Conservation (phyloP, 768 basidiomycete species). For the Hebeloma cylindrosporum region DNA sequence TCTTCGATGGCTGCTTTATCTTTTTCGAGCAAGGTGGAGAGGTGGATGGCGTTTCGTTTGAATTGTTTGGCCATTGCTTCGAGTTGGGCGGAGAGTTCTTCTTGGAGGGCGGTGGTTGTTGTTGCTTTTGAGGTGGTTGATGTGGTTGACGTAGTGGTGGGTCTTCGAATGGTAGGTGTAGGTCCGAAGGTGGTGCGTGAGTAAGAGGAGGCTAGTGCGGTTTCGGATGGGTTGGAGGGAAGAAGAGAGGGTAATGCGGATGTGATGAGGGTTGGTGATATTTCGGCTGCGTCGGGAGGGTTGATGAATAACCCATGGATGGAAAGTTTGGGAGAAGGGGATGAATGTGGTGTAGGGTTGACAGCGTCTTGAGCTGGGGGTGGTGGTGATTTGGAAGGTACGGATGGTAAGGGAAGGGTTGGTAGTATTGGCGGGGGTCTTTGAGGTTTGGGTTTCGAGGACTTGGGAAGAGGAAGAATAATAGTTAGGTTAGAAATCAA, state of each 20-base stretch:
- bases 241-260: conserved; percentile 24
- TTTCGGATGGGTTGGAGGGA: conserved; percentile 20
- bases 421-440: conserved; percentile 54
- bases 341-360: conserved; percentile 7
- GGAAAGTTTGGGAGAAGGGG: conserved; percentile 13
- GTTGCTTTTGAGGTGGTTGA: conserved; percentile 53
- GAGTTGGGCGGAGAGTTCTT: conserved; percentile 73
- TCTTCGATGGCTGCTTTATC: conserved; percentile 72
- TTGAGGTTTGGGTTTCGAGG: conserved; percentile 21
- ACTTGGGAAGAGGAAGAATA: conserved; percentile 38
- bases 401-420: conserved; percentile 45
- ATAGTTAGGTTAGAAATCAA: conserved; percentile 33
- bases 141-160: conserved; percentile 23
- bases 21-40: conserved; percentile 67
- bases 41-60: conserved; percentile 78
- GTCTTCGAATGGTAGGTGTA: conserved; percentile 11
- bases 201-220: conserved; percentile 17
- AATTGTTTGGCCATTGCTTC: conserved; percentile 87
- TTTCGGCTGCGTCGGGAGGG: conserved; percentile 22
- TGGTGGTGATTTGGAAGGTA: conserved; percentile 21
- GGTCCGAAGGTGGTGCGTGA: conserved; percentile 19
- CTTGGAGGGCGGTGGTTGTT: conserved; percentile 50
- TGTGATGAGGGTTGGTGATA: conserved; percentile 23
- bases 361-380: neutral
- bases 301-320: conserved; percentile 20